phyloP scores from a whole-genome alignment of 2,329 filamentous ascomycete species.

The Aurifilum marmelostoma region DNA sequence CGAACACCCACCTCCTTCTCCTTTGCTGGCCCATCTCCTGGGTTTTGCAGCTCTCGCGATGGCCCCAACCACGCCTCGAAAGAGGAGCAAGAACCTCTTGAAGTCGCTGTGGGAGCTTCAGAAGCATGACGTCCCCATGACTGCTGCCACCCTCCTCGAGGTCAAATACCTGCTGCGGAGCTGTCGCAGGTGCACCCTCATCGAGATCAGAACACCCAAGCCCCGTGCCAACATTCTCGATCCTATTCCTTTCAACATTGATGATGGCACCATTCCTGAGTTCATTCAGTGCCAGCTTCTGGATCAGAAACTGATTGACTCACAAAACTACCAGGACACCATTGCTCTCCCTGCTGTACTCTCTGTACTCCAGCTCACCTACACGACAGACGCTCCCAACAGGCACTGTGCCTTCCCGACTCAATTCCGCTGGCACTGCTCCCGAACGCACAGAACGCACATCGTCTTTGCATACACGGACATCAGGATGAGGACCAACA shows the following conservation, averaged over 20 bases:
- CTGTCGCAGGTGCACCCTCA: constrained; percentile 16
- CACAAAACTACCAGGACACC: constrained; percentile 35
- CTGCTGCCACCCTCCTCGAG: constrained; percentile 33
- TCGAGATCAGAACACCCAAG: constrained; percentile 20
- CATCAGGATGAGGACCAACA: constrained; percentile 46
- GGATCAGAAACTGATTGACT: constrained; percentile 43
- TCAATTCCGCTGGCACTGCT: constrained; percentile 44
- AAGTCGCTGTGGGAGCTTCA: constrained; percentile 34
- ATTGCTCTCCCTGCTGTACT: constrained; percentile 39
- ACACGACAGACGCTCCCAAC: constrained; percentile 32
- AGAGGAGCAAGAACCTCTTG: constrained; percentile 25
- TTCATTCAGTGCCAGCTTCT: constrained; percentile 48
- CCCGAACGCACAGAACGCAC: constrained; percentile 42
- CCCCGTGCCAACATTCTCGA: constrained; percentile 32
- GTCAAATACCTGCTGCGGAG: constrained; percentile 35
- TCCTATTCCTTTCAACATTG: constrained; percentile 26
- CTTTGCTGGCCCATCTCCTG: not conserved
- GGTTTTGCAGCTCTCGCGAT: constrained; percentile 10
- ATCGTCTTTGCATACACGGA: constrained; percentile 46
- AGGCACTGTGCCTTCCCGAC: constrained; percentile 39
- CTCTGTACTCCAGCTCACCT: constrained; percentile 36
- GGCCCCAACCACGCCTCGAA: constrained; percentile 23
- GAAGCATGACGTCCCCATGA: constrained; percentile 33
- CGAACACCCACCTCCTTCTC: not conserved
- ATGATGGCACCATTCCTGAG: constrained; percentile 33